Evolutionary conservation across 352 stramenopile species (phyloP).

Genomic region (Nothophytophthora sp.): DNA sequence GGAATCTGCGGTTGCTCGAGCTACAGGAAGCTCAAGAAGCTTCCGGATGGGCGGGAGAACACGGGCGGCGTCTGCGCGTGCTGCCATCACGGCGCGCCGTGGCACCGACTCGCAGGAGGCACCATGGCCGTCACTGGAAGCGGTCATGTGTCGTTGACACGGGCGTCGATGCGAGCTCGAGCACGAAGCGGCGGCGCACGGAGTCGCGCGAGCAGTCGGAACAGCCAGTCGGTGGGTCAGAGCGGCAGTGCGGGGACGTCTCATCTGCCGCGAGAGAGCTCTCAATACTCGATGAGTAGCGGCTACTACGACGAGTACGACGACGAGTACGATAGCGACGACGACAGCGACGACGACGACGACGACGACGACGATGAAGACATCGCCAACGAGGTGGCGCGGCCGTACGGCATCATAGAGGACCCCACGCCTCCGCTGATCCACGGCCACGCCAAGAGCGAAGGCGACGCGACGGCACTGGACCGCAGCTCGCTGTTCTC

Average conservation of each 20-base stretch:
- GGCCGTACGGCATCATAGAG: conserved; percentile 40
- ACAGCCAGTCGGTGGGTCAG: conserved; percentile 15
- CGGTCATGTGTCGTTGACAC: conserved; percentile 3
- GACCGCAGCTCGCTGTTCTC: conserved; percentile 53
- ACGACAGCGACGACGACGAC: conserved; percentile 35
- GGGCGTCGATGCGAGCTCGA: conserved; percentile 19
- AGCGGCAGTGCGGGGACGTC: conserved; percentile 15
- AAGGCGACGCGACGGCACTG: conserved; percentile 18
- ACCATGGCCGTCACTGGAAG: conserved; percentile 33
- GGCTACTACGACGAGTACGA: conserved; percentile 51
- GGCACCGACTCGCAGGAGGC: conserved; percentile 64
- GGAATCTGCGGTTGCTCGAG: conserved; percentile 56
- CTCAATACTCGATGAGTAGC: conserved; percentile 40
- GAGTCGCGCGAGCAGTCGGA: conserved; percentile 38
- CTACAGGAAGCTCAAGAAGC: conserved; percentile 53
- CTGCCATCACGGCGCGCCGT: conserved; percentile 68
- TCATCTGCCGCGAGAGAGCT: conserved; percentile 14
- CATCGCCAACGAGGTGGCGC: conserved; percentile 75
- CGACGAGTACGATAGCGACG: conserved; percentile 44
- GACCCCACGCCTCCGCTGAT: conserved; percentile 29
- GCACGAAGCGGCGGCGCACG: no score
- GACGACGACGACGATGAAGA: conserved; percentile 64
- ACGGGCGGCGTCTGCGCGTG: conserved; percentile 63
- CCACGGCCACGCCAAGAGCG: conserved; percentile 22
- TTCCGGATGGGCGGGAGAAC: conserved; percentile 45